These are phyloP conservation scores for Sclerotinia trifoliorum DNA, from an alignment of 2,329 filamentous ascomycete species.

Conservation along the genomic window DNA sequence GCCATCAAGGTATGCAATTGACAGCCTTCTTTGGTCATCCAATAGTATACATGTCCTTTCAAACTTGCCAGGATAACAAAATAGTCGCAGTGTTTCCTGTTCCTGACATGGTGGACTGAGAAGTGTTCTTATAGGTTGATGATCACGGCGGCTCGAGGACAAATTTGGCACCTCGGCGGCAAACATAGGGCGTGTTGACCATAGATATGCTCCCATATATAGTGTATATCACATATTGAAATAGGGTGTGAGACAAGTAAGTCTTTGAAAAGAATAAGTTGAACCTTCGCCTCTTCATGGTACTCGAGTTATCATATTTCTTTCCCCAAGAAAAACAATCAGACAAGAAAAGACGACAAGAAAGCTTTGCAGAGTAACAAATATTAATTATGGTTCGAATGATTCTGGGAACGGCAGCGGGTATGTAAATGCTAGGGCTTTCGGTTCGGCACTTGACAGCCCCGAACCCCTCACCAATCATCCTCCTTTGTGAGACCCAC, in stretches of 20 bases:
- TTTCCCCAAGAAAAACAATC: neutral
- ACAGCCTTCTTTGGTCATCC: neutral
- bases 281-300: neutral
- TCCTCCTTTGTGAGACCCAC: neutral
- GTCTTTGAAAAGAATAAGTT: neutral
- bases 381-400: slow-evolving; percentile 17
- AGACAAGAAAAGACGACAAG: neutral
- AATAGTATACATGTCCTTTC: neutral
- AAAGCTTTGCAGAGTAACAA: neutral
- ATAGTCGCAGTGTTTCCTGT: slow-evolving; percentile 8
- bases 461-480: neutral
- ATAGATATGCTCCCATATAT: neutral
- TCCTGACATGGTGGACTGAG: neutral
- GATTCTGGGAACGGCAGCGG: slow-evolving; percentile 5
- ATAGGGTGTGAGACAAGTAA: neutral
- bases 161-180: slow-evolving; percentile 7
- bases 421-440: slow-evolving; percentile 2
- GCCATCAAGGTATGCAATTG: neutral
- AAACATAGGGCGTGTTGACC: neutral
- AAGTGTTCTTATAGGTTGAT: slow-evolving; percentile 1
- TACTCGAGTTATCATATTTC: neutral
- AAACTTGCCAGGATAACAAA: neutral
- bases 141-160: slow-evolving; percentile 9
- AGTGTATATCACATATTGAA: neutral
- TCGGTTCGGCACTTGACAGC: neutral